These are phyloP conservation scores for Neurospora cerealis DNA, from an alignment of 495 filamentous ascomycete species.

Conservation along the genomic window DNA sequence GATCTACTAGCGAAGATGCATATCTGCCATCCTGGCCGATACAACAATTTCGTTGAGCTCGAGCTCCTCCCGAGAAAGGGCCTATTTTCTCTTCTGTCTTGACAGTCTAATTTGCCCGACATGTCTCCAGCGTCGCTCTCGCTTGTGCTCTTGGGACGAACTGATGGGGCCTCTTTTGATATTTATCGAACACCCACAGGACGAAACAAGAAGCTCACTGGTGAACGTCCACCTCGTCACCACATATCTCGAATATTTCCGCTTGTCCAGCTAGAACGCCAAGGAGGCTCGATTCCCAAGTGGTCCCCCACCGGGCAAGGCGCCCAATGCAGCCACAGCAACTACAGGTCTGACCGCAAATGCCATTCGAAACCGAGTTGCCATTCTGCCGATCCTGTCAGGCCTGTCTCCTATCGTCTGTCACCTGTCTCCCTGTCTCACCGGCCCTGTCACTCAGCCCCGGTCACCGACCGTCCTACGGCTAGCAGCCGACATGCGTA, in stretches of 20 bases:
- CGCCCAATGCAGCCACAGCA: not conserved
- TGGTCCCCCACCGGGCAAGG: not conserved
- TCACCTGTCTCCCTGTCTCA: not conserved
- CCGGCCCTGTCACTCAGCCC: not conserved
- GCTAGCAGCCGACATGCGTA: conserved; percentile 14
- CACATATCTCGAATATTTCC: not conserved
- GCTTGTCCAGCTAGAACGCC: not conserved
- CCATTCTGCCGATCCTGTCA: not conserved
- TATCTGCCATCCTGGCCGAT: not conserved
- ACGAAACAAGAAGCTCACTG: not conserved
- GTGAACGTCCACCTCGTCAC: not conserved
- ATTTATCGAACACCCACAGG: not conserved
- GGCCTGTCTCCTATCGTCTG: not conserved
- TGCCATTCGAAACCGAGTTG: not conserved
- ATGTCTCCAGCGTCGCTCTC: not conserved
- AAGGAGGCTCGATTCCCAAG: not conserved
- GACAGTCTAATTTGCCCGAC: not conserved
- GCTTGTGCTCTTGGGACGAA: not conserved
- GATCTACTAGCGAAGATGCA: not conserved
- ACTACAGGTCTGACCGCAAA: not conserved
- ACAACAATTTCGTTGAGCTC: not conserved
- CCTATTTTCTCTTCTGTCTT: not conserved
- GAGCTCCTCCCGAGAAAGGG: not conserved
- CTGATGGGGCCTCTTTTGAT: not conserved
- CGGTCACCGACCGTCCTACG: conserved; percentile 8